Percentiles rank a stretch among this genome's conserved stretches.
phyloP scores from a whole-genome alignment of 2,329 filamentous ascomycete species.

The Venturia asperata region DNA sequence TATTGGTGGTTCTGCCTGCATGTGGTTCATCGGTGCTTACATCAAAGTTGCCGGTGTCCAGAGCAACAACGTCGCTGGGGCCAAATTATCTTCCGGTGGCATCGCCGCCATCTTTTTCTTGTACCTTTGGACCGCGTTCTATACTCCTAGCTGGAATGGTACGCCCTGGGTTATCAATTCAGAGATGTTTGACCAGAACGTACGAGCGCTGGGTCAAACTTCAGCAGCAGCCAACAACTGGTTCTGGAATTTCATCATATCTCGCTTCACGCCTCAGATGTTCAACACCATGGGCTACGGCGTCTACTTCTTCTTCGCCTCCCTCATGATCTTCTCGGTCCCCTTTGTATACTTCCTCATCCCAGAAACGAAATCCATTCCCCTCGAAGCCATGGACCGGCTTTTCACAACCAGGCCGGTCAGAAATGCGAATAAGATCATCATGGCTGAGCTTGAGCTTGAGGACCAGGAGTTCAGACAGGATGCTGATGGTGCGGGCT shows the following conservation, averaged over 20 bases:
- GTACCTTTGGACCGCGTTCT: conserved; percentile 67
- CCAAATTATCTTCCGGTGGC: conserved; percentile 40
- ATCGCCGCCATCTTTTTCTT: conserved; percentile 63
- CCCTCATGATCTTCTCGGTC: conserved; percentile 39
- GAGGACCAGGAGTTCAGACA: conserved; percentile 38
- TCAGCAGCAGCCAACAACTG: conserved; percentile 66
- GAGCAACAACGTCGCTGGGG: conserved; percentile 28
- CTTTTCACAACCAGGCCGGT: conserved; percentile 41
- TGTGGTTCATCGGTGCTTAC: conserved; percentile 59
- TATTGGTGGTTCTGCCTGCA: conserved; percentile 53
- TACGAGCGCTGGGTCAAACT: conserved; percentile 62
- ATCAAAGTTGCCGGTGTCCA: conserved; percentile 45
- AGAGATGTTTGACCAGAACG: conserved; percentile 68
- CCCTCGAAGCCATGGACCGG: conserved; percentile 42
- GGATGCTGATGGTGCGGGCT: conserved; percentile 33
- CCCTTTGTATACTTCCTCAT: conserved; percentile 41
- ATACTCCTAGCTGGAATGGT: conserved; percentile 63
- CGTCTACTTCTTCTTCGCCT: conserved; percentile 43
- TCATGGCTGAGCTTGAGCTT: conserved; percentile 34
- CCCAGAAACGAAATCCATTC: conserved; percentile 40
- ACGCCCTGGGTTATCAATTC: conserved; percentile 68
- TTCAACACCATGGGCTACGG: conserved; percentile 40
- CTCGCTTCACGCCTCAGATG: conserved; percentile 61
- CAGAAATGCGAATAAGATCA: conserved; percentile 33
- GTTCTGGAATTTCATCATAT: conserved; percentile 65